Base-by-base conservation (phyloP, 257 asterid genomes). In the Solanum tacnaense region DNA sequence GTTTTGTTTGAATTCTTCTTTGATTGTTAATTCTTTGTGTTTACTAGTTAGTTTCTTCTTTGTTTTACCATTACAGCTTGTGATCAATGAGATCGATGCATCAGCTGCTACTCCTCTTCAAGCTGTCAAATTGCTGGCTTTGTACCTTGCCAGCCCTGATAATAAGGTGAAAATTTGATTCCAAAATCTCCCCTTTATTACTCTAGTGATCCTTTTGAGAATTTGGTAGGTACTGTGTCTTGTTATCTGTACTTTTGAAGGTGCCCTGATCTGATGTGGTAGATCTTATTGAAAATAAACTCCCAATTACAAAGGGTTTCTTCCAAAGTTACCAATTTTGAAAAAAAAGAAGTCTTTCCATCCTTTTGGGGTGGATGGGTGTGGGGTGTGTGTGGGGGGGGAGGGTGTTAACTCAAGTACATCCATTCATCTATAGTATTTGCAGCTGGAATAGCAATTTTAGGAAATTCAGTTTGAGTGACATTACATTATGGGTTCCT, bases 21-120 rank as follows among this genome's bases (percentile, higher is more conserved):
- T 39, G 76, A 5, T 67, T 31, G 84, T 25, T 76, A 27, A 16
- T 34, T 87, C 85, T 68, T n/a, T 65, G 86, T 25, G 70, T 86
- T 36, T 87, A 58, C 67, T 27, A 76, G 44, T 32, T 84, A 31
- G 25, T 39, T 49, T 5, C 44, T 84, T 87, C 9, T 52, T 60
- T 20, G 6, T 68, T 11, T 79, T 29, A 65, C 44, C 68, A 15
- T 79, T 78, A 85, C 90, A 96, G 99, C 98, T 96, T 65, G 99
- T 96, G 93, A 93, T 97, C 16, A 92, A 91, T 88, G 99, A 97
- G 98, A 95, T 97, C 88, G 98, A 96, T 89, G 92, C 94, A 34
- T 95, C 99, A 31, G 98, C 99, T 16, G 93, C 99, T 23, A 97
- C 99, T 87, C 98, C 99, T 68, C 98, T 95, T 88, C 99, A 97